A percentile compares a stretch with the other conserved stretches of the same genome.
phyloP scores from a whole-genome alignment of 345 rosid genomes.

The Erysimum cheiranthoides region DNA sequence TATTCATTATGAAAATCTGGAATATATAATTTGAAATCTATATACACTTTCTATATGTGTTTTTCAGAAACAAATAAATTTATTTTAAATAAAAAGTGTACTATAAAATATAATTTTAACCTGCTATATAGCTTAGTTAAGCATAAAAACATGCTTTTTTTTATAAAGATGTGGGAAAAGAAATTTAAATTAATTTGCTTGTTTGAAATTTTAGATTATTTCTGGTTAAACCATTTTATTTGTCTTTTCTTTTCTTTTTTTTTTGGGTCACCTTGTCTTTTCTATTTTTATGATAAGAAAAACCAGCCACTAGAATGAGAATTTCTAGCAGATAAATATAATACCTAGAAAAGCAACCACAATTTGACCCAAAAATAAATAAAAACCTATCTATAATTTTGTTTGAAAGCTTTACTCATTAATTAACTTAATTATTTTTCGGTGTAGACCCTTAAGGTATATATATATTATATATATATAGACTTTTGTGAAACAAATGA shows the following conservation, averaged over 20 bases:
- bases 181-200: background rate
- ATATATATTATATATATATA: background rate
- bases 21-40: background rate
- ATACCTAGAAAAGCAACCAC: slow-evolving; percentile 4
- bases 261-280: too few relatives aligned
- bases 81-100: too few relatives aligned
- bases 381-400: background rate
- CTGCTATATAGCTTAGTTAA: too few relatives aligned
- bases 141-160: background rate
- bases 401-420: slow-evolving; percentile 1
- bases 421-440: background rate
- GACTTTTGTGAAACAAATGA: slow-evolving; percentile 22
- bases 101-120: too few relatives aligned
- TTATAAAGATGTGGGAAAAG: background rate
- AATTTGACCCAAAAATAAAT: background rate
- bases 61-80: too few relatives aligned
- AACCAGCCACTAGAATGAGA: background rate
- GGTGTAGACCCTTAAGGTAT: background rate
- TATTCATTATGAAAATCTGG: background rate
- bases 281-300: background rate
- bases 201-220: background rate
- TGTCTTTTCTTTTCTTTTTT: too few relatives aligned
- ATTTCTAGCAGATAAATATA: background rate
- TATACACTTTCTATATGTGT: too few relatives aligned
- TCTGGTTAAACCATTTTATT: background rate